phyloP scores from a whole-genome alignment of 495 filamentous ascomycete genomes.

The Chaetomium cochliodes region DNA sequence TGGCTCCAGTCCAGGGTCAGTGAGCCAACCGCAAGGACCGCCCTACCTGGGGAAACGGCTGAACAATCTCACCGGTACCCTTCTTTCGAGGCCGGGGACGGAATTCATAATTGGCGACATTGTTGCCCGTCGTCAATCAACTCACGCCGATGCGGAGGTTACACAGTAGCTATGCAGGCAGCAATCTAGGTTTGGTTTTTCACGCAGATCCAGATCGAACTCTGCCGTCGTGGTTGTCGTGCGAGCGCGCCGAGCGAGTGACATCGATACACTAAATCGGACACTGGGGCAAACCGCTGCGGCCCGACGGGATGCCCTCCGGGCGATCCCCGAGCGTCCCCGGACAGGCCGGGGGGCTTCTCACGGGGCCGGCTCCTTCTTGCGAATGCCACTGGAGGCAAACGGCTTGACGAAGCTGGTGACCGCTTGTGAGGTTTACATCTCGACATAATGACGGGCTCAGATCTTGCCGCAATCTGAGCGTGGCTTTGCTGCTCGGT shows the following conservation, averaged over 20 bases:
- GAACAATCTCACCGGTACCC: conserved; percentile 2
- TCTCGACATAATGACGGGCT: too few species aligned
- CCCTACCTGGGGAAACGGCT: conserved; percentile 10
- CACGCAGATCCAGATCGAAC: background rate
- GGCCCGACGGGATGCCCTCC: conserved; percentile 24
- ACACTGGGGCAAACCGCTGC: conserved; percentile 7
- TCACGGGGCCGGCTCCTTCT: background rate
- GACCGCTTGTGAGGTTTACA: too few species aligned
- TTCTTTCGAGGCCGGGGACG: background rate
- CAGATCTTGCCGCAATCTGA: too few species aligned
- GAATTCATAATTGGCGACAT: too few species aligned
- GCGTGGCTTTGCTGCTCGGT: background rate
- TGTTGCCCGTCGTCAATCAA: background rate
- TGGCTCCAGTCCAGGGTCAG: background rate
- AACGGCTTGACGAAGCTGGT: background rate
- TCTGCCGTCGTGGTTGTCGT: background rate
- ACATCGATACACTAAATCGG: background rate
- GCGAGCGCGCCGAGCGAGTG: conserved; percentile 1
- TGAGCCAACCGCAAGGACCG: background rate
- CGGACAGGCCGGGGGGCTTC: background rate
- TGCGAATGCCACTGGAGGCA: background rate
- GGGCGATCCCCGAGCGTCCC: conserved; percentile 10
- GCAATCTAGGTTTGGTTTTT: background rate
- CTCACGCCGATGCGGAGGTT: background rate
- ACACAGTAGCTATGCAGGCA: background rate